Evolutionary conservation across 225 moss, liverwort and hornwort genomes (phyloP).

Genomic region (Bryum argenteum): DNA sequence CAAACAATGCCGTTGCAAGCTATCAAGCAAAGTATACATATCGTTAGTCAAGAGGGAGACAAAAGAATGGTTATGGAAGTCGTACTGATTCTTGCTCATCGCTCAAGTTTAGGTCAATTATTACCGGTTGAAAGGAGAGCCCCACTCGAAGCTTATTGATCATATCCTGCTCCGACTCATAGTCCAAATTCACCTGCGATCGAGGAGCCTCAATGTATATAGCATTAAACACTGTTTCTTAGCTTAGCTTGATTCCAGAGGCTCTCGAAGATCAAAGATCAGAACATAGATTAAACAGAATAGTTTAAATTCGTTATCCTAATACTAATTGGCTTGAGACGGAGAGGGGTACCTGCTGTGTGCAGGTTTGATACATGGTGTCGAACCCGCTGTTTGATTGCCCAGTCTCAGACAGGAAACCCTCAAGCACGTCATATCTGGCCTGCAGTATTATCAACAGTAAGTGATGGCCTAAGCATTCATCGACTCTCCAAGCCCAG

Average conservation of each 20-base stretch:
- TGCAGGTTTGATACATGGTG: slow-evolving; percentile 88
- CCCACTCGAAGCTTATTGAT: slow-evolving; percentile 69
- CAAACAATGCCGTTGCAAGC: slow-evolving; percentile 84
- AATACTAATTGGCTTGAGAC: too few species aligned
- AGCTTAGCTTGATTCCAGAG: too few species aligned
- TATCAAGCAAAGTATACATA: slow-evolving; percentile 27
- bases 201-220: background rate
- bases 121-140: slow-evolving; percentile 78
- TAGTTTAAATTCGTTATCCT: too few species aligned
- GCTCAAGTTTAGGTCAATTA: slow-evolving; percentile 21
- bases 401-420: slow-evolving; percentile 72
- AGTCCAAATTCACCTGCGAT: slow-evolving; percentile 80
- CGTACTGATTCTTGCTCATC: too few species aligned
- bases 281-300: too few species aligned
- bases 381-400: slow-evolving; percentile 37
- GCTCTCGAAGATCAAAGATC: too few species aligned
- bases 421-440: slow-evolving; percentile 73
- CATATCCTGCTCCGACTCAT: slow-evolving; percentile 81
- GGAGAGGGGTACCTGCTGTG: slow-evolving; percentile 65
- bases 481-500: background rate
- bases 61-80: too few species aligned
- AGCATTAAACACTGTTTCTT: background rate
- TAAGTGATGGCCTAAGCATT: background rate
- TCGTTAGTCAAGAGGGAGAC: too few species aligned
- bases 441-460: slow-evolving; percentile 49